phyloP scores from a whole-genome alignment of 805 yeast genomes.

The Clavispora fructus region DNA sequence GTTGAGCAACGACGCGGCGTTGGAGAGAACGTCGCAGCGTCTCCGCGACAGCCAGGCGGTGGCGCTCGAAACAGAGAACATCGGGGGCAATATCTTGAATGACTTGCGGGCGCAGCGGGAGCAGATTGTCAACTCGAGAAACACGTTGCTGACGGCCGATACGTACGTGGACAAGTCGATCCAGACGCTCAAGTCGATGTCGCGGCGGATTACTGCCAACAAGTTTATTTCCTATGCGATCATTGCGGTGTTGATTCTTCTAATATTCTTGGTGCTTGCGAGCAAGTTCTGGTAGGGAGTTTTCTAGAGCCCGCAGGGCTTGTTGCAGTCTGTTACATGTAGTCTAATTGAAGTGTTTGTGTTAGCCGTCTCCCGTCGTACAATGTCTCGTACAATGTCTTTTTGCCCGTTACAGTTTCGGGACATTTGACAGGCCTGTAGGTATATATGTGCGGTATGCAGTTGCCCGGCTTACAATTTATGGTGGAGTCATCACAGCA shows the following conservation, averaged over 20 bases:
- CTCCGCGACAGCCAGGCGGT: constrained; percentile 82
- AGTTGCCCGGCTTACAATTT: too few species aligned
- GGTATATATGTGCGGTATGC: too few species aligned
- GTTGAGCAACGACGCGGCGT: constrained; percentile 67
- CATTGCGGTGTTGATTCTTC: constrained; percentile 75
- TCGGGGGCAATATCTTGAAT: constrained; percentile 85
- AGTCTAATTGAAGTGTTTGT: too few species aligned
- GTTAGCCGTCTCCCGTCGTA: too few species aligned
- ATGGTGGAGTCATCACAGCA: too few species aligned
- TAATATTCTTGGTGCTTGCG: constrained; percentile 77
- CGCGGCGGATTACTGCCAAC: constrained; percentile 87
- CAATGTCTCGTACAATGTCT: too few species aligned
- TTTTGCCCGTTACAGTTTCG: too few species aligned
- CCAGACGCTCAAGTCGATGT: constrained; percentile 83
- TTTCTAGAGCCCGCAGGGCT: too few species aligned
- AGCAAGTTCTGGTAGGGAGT: constrained; percentile 68
- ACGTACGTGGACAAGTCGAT: constrained; percentile 86
- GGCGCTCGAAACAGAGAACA: constrained; percentile 86
- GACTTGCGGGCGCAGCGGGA: constrained; percentile 92
- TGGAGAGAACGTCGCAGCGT: constrained; percentile 79
- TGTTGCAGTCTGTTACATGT: too few species aligned
- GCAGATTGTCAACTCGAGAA: constrained; percentile 80
- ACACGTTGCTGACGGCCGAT: constrained; percentile 85
- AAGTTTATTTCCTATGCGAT: constrained; percentile 86
- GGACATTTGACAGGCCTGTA: too few species aligned